These are phyloP conservation scores for Pulveroboletus sp. DNA, from an alignment of 768 basidiomycete species.

Conservation along the genomic window DNA sequence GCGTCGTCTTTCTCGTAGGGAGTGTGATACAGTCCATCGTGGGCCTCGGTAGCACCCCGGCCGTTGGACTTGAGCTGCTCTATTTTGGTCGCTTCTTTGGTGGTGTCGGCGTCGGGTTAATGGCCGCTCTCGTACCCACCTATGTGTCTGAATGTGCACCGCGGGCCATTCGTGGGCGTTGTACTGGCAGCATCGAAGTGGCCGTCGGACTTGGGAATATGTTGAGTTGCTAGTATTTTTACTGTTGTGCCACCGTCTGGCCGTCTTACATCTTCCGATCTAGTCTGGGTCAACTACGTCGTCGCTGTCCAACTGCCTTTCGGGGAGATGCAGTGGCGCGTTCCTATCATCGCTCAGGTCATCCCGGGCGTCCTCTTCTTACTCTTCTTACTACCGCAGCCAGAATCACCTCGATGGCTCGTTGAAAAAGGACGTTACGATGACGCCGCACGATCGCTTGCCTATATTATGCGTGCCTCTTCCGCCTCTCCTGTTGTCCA, in stretches of 20 bases:
- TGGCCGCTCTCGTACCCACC: conserved; percentile 33
- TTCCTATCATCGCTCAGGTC: conserved; percentile 35
- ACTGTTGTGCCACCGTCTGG: background rate
- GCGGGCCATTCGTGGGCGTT: conserved; percentile 34
- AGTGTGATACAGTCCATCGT: conserved; percentile 31
- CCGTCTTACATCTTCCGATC: background rate
- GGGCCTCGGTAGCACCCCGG: conserved; percentile 28
- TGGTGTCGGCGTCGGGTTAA: conserved; percentile 44
- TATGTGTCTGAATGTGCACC: conserved; percentile 38
- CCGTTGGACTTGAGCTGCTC: conserved; percentile 26
- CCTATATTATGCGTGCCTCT: conserved; percentile 24
- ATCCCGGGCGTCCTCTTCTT: conserved; percentile 38
- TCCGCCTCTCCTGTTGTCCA: conserved; percentile 26
- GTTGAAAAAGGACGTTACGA: conserved; percentile 33
- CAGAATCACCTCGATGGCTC: conserved; percentile 41
- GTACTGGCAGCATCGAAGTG: conserved; percentile 32
- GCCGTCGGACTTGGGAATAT: conserved; percentile 33
- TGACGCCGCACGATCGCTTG: conserved; percentile 31
- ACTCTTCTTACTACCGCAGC: conserved; percentile 32
- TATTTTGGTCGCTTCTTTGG: conserved; percentile 41
- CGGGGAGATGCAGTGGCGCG: conserved; percentile 34
- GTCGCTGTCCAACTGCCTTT: conserved; percentile 23
- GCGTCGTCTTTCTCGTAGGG: conserved; percentile 32
- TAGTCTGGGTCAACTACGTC: conserved; percentile 37
- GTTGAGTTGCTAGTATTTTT: conserved; percentile 29